Base-by-base conservation (phyloP, 805 yeast genomes). In the Teunomyces aglyptinius region DNA sequence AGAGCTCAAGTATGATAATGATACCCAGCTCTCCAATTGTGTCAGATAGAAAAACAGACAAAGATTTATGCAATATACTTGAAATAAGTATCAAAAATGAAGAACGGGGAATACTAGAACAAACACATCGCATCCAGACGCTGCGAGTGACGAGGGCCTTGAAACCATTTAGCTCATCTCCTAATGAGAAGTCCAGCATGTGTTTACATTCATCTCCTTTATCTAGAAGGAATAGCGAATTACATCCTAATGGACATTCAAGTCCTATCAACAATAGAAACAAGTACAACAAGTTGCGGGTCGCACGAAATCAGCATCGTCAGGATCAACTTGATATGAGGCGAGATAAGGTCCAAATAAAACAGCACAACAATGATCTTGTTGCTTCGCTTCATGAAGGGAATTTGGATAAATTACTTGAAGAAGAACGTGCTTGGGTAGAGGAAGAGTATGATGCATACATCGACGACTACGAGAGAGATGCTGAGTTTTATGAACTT, bases 221-320 rank as follows among this genome's bases (percentile, higher is more conserved):
- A 34, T 43, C 42, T 3, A 38, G 35, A 19, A 29, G 39, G 31
- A 29, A 24, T 16, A 31, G 18, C 31, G 22, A 18, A 13, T 24
- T 34, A 28, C 36, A 31, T 32, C 3, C 38, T 6, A 44, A 44
- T 24, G 45, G 48, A 28, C 49, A 49, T 26, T 29, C 44, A 10
- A 43, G 39, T 15, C 51, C 38, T 5, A 43, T 56, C 41, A 61
- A 54, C 40, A 35, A 33, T 7, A 48, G 58, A 31, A 60, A 59
- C 45, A 63, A 57, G 34, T 61, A 59, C 24, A 55, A 53, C 20
- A 59, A 54, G 45, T 41, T 64, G 36, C 53, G 50, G 29, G 57
- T 60, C 27, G 58, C 55, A 3, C 52, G 73, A 38, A 57, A 57
- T 38, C 55, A 59, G n/a, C 55, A 58, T 38, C 50, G 58, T n/a